A percentile compares a stretch with the other conserved stretches of the same genome.
These are phyloP conservation scores for Dillenia suffruticosa DNA, from an alignment of 164 flowering plant genomes.

Conservation along the genomic window DNA sequence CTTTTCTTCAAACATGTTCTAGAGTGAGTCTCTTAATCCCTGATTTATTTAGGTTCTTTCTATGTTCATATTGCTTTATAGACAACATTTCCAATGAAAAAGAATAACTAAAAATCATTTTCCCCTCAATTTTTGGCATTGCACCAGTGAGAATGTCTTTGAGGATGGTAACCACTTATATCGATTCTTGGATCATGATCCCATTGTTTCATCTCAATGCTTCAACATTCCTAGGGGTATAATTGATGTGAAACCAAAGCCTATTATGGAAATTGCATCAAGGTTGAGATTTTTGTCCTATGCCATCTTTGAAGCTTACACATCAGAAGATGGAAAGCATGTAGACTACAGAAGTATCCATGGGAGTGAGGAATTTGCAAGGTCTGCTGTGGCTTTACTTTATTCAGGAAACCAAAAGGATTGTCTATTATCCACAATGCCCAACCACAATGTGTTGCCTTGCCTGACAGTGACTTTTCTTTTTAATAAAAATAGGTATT, in stretches of 20 bases:
- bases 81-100: conserved; percentile 3
- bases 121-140: conserved; percentile 1
- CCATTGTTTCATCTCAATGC: conserved; percentile 62
- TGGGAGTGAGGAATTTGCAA: conserved; percentile 87
- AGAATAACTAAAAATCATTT: not conserved
- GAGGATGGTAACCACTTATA: conserved; percentile 85
- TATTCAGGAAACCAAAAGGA: not conserved
- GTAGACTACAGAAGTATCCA: conserved; percentile 80
- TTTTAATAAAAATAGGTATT: conserved; percentile 37
- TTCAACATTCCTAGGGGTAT: conserved; percentile 72
- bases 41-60: not conserved
- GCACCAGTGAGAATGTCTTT: conserved; percentile 61
- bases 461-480: too few relatives aligned
- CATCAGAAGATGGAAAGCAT: conserved; percentile 73
- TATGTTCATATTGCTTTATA: conserved; percentile 5
- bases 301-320: conserved; percentile 76
- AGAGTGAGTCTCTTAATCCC: conserved; percentile 45
- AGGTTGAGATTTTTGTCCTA: conserved; percentile 61
- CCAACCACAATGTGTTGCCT: too few relatives aligned
- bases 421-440: too few relatives aligned
- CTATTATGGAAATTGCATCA: conserved; percentile 60
- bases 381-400: conserved; percentile 36
- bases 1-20: conserved; percentile 68
- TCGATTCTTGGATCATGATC: conserved; percentile 85
- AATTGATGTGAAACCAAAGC: conserved; percentile 61